Evolutionary conservation across 768 basidiomycete genomes (phyloP).

Genomic region (Peribolospora baueri): DNA sequence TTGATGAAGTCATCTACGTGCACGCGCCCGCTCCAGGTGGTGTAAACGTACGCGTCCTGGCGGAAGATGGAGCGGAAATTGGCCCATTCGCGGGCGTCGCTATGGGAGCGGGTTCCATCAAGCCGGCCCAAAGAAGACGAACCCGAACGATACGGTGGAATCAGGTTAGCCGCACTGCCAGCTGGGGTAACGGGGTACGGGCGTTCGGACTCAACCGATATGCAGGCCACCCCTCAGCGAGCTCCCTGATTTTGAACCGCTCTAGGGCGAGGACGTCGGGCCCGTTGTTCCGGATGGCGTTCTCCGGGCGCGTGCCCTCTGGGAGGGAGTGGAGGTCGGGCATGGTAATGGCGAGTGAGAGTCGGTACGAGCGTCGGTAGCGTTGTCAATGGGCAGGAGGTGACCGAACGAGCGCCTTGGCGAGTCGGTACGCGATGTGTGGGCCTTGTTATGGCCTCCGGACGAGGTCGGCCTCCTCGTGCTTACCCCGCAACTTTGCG

Average conservation of each 20-base stretch:
- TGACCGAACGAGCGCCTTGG: no score
- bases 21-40: constrained; percentile 1
- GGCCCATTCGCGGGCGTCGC: constrained; percentile 2
- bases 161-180: no score
- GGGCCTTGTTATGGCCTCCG: no score
- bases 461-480: no score
- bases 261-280: constrained; percentile 1
- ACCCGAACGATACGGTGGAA: not conserved
- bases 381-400: no score
- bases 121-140: not conserved
- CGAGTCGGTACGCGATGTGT: no score
- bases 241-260: constrained; percentile 1
- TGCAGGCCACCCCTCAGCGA: constrained; percentile 5
- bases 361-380: no score
- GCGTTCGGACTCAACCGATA: not conserved
- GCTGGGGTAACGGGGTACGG: no score
- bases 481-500: no score
- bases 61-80: constrained; percentile 3
- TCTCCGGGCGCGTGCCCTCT: constrained; percentile 1
- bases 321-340: constrained; percentile 1
- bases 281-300: constrained; percentile 4
- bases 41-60: constrained; percentile 4
- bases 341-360: no score
- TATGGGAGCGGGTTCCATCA: not conserved
- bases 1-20: not conserved